Evolutionary conservation across 768 basidiomycete genomes (phyloP), one percentile per base, ranked within the genome.

Genomic region (Tulasnella sp.): DNA sequence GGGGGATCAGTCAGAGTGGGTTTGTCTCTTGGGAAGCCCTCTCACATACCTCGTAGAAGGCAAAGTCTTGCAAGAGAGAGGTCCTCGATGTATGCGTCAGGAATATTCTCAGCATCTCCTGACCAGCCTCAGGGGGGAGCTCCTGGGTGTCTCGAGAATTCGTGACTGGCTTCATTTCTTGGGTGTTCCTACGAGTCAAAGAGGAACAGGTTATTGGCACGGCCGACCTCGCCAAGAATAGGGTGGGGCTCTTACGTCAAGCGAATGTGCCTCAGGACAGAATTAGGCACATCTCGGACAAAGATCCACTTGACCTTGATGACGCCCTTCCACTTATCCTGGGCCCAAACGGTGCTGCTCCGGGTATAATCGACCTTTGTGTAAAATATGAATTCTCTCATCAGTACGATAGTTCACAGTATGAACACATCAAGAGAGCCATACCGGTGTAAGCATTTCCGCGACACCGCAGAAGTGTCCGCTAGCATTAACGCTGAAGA

Each of bases 321-420:
- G 77, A 99, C 96, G 34, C 98, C 98, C 86, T 99, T 99, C 98
- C 98, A 99, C 85, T 99, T 99, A 87, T 99, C 97, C 46, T 97
- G 97, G 0, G 97, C 97, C 98, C 98, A 99, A 28, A 99, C 98
- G 1, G 94, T 98, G 82, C 95, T 96, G 85, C 95, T 96, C 80
- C 93, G 90, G 7, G 94, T 93, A 85, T 99, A 97, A 85, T 99
- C 97, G 50, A 99, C 94, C 90, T 93, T 80, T 69, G 31, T 20
- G 24, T 14, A 12, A 16, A 41, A 74, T 8, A 81, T 80, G 46
- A 46, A 31, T 58, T 11, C 34, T 22, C 54, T 80, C 22, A 77
- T 64, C 79, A 46, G 44, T 72, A 11, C 18, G 81, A 83, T 76
- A 74, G 74, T 41, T 34, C 48, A 20, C 34, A 20, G 44, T 7